These are phyloP conservation scores for Crithidia sp. DNA, from an alignment of 208 protist genomes.

Conservation along the genomic window DNA sequence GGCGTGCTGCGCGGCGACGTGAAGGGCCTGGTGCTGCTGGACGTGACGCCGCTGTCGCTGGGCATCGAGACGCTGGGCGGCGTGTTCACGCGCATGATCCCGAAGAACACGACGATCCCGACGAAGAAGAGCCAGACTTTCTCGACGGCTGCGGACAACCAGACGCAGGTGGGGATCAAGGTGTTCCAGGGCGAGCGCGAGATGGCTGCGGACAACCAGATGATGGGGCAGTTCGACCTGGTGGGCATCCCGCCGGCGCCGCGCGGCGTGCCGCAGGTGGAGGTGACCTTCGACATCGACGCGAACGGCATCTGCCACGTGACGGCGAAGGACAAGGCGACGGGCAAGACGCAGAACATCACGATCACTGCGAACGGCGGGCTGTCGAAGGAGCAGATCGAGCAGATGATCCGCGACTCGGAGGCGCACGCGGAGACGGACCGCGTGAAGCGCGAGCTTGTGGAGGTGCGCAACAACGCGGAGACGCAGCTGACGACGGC, in stretches of 20 bases:
- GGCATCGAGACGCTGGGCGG: constrained; percentile 98
- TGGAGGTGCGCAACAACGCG: constrained; percentile 88
- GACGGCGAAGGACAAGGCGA: constrained; percentile 97
- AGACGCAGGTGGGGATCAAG: constrained; percentile 87
- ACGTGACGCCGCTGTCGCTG: constrained; percentile 98
- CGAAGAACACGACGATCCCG: constrained; percentile 98
- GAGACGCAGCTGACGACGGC: constrained; percentile 72
- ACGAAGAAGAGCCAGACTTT: constrained; percentile 95
- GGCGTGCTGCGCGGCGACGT: constrained; percentile 92
- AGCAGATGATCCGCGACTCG: constrained; percentile 89
- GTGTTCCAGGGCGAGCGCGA: constrained; percentile 96
- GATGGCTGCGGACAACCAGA: constrained; percentile 93
- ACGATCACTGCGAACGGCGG: constrained; percentile 92
- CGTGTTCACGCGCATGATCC: constrained; percentile 98
- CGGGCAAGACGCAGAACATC: constrained; percentile 95
- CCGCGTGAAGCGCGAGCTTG: constrained; percentile 71
- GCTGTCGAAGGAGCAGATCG: constrained; percentile 83
- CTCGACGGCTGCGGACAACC: constrained; percentile 82
- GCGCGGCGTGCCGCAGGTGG: constrained; percentile 92
- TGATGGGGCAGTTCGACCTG: constrained; percentile 96
- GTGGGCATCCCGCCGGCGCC: constrained; percentile 93
- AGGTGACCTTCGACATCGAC: constrained; percentile 99
- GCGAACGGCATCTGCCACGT: constrained; percentile 99
- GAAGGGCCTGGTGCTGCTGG: constrained; percentile 96
- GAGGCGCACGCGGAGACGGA: constrained; percentile 84